Percentiles rank a stretch among this genome's conserved stretches.
Conservation (phyloP, 371 early-diverging fungal species). For the Phascolomyces articulosus region DNA sequence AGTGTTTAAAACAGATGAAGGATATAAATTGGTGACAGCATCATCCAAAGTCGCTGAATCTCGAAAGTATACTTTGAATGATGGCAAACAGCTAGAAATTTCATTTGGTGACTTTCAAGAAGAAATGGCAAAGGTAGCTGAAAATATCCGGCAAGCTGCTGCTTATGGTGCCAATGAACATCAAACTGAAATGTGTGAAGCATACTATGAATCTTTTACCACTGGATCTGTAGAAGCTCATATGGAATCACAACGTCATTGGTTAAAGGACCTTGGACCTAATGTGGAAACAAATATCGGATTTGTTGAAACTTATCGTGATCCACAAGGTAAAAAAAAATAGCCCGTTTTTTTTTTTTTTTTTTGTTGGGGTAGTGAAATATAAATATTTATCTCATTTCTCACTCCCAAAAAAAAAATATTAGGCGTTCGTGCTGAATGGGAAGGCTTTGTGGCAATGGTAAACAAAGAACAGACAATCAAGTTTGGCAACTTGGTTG, state of each 20-base stretch:
- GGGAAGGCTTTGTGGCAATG: constrained; percentile 70
- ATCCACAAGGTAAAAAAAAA: constrained; percentile 51
- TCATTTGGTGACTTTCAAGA: constrained; percentile 52
- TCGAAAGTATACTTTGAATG: constrained; percentile 20
- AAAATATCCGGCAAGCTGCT: constrained; percentile 47
- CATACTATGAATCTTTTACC: constrained; percentile 51
- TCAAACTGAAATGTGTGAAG: constrained; percentile 56
- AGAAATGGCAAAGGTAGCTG: constrained; percentile 45
- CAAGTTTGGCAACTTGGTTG: constrained; percentile 59
- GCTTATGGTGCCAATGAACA: constrained; percentile 55
- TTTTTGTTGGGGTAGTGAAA: too few relatives aligned
- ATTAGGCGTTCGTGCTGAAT: constrained; percentile 62
- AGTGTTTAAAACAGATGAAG: constrained; percentile 44
- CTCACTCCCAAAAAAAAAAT: too few relatives aligned
- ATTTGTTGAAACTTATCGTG: constrained; percentile 61
- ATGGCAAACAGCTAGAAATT: constrained; percentile 45
- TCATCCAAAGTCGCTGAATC: constrained; percentile 36
- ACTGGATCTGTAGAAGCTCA: constrained; percentile 63
- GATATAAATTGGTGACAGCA: constrained; percentile 34
- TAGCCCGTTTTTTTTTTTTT: too few relatives aligned
- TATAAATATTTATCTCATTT: too few relatives aligned
- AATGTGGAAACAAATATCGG: constrained; percentile 60
- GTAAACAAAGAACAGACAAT: constrained; percentile 66
- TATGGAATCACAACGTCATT: constrained; percentile 59
- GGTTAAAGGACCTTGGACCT: constrained; percentile 67